phyloP scores from a whole-genome alignment of 1,284 basidiomycete genomes.

The Abortiporus biennis region DNA sequence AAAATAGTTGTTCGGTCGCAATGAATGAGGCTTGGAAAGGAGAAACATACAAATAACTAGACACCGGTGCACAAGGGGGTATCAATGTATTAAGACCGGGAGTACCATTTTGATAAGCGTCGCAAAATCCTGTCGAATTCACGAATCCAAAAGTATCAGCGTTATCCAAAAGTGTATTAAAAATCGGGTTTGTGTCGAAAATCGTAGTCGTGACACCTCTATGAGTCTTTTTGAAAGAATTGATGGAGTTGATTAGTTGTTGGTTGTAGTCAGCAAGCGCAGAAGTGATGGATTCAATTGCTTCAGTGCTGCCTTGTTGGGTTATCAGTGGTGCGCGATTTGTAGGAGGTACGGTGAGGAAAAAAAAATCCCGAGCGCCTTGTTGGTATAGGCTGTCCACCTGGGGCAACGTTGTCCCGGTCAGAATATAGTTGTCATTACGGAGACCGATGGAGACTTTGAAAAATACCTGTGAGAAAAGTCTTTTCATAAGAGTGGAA shows the following conservation, averaged over 20 bases:
- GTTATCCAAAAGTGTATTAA: constrained; percentile 50
- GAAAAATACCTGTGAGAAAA: constrained; percentile 45
- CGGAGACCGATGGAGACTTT: background rate
- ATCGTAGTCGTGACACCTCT: constrained; percentile 37
- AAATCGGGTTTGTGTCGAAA: constrained; percentile 53
- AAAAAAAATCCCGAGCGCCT: constrained; percentile 58
- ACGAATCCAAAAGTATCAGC: constrained; percentile 47
- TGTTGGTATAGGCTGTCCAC: constrained; percentile 45
- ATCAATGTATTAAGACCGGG: constrained; percentile 43
- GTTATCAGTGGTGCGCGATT: constrained; percentile 52
- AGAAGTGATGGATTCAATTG: constrained; percentile 30
- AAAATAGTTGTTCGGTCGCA: background rate
- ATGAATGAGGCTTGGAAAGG: background rate
- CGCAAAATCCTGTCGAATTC: constrained; percentile 53
- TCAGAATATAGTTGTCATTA: background rate
- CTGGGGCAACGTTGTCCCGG: constrained; percentile 24
- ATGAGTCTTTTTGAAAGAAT: constrained; percentile 36
- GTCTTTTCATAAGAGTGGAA: constrained; percentile 41
- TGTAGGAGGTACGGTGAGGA: constrained; percentile 61
- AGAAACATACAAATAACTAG: constrained; percentile 57
- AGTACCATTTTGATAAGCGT: constrained; percentile 54
- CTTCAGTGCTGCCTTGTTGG: constrained; percentile 38
- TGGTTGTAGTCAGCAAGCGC: constrained; percentile 46
- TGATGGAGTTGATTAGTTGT: constrained; percentile 34
- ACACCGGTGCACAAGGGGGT: constrained; percentile 52